Evolutionary conservation across 768 basidiomycete genomes (phyloP), one percentile per base, ranked within the genome.

Genomic region (Candolleomyces aberdarensis): DNA sequence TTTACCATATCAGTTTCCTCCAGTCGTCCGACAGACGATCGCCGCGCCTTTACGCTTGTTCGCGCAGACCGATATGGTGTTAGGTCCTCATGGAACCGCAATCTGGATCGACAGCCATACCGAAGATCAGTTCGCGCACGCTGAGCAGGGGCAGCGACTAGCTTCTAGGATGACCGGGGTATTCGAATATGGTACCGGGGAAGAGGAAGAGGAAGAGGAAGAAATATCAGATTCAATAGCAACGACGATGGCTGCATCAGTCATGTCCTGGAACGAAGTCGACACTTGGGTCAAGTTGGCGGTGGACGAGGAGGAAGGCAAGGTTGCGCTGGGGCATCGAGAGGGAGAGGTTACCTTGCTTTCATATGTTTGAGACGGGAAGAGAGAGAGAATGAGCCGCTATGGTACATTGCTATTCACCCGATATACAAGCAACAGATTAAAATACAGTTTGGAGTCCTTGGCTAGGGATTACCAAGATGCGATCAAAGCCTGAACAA

Each of bases 21-120:
- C 75, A 0, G 69, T 75, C 0, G 58, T 72, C 7, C 64, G 70
- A 11, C 78, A 79, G 40, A 75, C 76, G 11, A 77, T 86, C 56
- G 77, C 74, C 1, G 82, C 85, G 2, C 86, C 88, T 3, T 72
- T 88, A 14, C 82, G 85, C 14, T 69, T 88, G 36, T 85, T 86
- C 63, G 75, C 82, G 1, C 78, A 75, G 22, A 82, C 82, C 31
- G 77, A 85, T 52, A 78, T 85, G 72, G 74, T 75, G 0, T 64
- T 90, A 19, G 87, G 87, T 0, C 72, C 70, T 4, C 79, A 83
- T 64, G 88, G 88, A 3, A 88, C 85, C 5, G 83, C 82, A 5
- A 63, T 91, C 15, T 91, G 87, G 84, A 72, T 88, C 39, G 89
- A 91, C 64, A 84, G 76, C 52, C 83, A 87, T 53, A 82, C 83